Evolutionary conservation across 2,329 filamentous ascomycete species (phyloP), one percentile per base, ranked within the genome.

Genomic region (Diaporthe citri): DNA sequence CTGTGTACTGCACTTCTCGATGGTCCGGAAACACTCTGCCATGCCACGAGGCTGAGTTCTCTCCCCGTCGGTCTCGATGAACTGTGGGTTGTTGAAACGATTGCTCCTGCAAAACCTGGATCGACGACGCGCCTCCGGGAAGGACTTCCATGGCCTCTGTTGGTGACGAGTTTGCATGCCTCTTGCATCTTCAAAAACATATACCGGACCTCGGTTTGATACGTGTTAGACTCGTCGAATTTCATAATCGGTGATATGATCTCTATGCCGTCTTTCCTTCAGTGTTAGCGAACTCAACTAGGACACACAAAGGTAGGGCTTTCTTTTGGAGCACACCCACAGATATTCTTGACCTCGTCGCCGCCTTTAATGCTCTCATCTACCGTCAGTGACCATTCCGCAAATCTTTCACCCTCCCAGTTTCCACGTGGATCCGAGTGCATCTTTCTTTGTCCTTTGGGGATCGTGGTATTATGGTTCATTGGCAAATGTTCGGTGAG

Each of bases 71-170:
- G 43, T 41, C 15, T 25, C 25, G 34, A 15, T 43, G 36, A 41
- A 62, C 13, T 28, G 59, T 39, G 22, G 22, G 36, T 62, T 62
- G 59, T 62, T 43, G 59, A 43, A 43, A 25, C 39, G 59, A 62
- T 62, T n/a, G 28, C 25, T 56, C 52, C 25, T 34, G 25, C 28
- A 43, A 20, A 28, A 62, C n/a, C 43, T 62, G 20, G 10, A 62
- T 20, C 52, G 52, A 28, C 15, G 28, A 31, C 52, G 25, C 15
- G 28, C 13, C 25, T 56, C 28, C 13, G 52, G 52, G 13, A 17
- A 31, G 25, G 5, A 34, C 28, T 56, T 56, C 13, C 15, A 31
- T 56, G 20, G 34, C 8, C 13, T 31, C 25, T 28, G 48, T 52
- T 52, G 48, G 36, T 39, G 13, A 25, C 20, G 48, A 52, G n/a